A percentile compares a stretch with the other conserved stretches of the same genome.
Conservation (phyloP, 495 filamentous ascomycete species). For the Bathelium albidoporum region DNA sequence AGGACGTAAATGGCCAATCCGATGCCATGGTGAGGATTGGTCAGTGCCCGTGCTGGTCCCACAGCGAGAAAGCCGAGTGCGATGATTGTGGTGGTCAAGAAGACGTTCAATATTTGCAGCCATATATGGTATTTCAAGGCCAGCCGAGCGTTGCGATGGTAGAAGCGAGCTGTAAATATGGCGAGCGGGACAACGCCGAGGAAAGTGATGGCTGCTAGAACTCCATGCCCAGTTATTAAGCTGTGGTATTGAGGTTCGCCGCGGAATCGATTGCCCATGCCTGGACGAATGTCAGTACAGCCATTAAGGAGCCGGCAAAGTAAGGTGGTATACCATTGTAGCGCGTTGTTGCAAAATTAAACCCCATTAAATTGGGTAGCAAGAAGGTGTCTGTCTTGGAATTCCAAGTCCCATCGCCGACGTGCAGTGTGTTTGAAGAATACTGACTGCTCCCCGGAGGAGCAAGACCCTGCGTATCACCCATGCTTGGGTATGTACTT, state of each 20-base stretch:
- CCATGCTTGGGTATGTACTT: not conserved
- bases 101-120: constrained; percentile 69
- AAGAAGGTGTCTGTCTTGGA: constrained; percentile 73
- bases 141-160: constrained; percentile 49
- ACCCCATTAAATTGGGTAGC: constrained; percentile 71
- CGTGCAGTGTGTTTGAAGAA: constrained; percentile 67
- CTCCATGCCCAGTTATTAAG: constrained; percentile 72
- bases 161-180: constrained; percentile 69
- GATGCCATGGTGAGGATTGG: constrained; percentile 87
- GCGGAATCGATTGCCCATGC: constrained; percentile 84
- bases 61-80: constrained; percentile 71
- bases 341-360: constrained; percentile 89
- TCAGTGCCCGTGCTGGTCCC: constrained; percentile 62
- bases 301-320: not conserved
- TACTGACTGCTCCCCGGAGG: constrained; percentile 76
- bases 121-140: constrained; percentile 76
- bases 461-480: constrained; percentile 28
- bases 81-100: constrained; percentile 62
- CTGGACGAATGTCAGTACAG: constrained; percentile 33
- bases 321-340: constrained; percentile 66
- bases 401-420: constrained; percentile 93
- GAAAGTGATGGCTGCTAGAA: constrained; percentile 81
- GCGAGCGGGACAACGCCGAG: constrained; percentile 71
- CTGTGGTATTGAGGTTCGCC: constrained; percentile 63
- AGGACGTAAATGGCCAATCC: constrained; percentile 81